phyloP scores from a whole-genome alignment of 768 basidiomycete species.

The Boletus edulis region DNA sequence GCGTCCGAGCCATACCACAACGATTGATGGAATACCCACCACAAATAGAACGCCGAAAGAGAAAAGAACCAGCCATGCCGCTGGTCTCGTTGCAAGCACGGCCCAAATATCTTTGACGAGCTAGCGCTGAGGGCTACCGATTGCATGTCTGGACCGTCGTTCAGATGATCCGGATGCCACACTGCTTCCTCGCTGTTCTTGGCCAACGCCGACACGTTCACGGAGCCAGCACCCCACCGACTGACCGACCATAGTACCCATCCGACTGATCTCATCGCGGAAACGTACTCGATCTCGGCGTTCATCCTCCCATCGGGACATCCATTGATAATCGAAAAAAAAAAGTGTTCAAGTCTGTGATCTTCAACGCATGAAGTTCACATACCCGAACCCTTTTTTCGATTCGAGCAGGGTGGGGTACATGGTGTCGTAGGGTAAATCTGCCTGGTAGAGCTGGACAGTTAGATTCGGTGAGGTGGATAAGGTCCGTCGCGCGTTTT shows the following conservation, averaged over 20 bases:
- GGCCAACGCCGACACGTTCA: constrained; percentile 61
- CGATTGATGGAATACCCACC: too few relatives aligned
- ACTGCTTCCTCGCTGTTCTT: constrained; percentile 64
- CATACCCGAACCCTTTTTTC: constrained; percentile 48
- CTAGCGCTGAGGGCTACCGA: constrained; percentile 71
- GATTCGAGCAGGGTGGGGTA: constrained; percentile 64
- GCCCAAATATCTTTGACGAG: constrained; percentile 61
- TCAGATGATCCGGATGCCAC: constrained; percentile 53
- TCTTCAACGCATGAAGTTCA: constrained; percentile 37
- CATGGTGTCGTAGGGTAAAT: too few relatives aligned
- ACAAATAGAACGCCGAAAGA: too few relatives aligned
- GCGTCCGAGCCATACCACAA: too few relatives aligned
- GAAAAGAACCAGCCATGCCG: too few relatives aligned
- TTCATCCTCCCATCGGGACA: constrained; percentile 60
- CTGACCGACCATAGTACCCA: constrained; percentile 43
- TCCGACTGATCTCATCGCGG: constrained; percentile 73
- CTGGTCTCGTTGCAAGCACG: constrained; percentile 4
- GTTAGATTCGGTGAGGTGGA: too few relatives aligned
- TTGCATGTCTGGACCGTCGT: constrained; percentile 74
- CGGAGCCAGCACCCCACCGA: constrained; percentile 64
- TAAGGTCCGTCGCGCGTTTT: too few relatives aligned
- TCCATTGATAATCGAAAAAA: constrained; percentile 12
- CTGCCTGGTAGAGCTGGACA: too few relatives aligned
- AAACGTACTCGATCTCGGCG: constrained; percentile 61
- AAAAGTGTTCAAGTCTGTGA: too few relatives aligned